phyloP scores from a whole-genome alignment of 176 grass and related monocot genomes.

The Rhynchospora pubera region DNA sequence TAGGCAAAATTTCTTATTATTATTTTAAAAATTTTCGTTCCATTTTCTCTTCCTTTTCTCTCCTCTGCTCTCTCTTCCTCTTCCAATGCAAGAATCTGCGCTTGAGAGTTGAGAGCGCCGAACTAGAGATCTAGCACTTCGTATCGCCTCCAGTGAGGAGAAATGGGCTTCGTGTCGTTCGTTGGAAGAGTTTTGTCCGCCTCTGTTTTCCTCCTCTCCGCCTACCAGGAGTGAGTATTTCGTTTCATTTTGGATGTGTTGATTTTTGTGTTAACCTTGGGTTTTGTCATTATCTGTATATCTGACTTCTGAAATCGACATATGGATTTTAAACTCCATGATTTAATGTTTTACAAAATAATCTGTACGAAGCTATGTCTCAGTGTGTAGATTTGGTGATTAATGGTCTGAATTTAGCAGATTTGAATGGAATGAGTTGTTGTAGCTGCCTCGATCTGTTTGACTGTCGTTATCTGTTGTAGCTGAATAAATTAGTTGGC shows the following conservation, averaged over 20 bases:
- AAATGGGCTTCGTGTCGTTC: constrained; percentile 86
- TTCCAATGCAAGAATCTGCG: background rate
- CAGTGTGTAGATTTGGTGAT: constrained; percentile 1
- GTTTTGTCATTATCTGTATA: background rate
- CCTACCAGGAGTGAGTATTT: constrained; percentile 76
- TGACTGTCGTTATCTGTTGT: background rate
- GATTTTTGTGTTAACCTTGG: background rate
- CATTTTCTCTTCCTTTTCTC: background rate
- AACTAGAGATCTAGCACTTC: background rate
- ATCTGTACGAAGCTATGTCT: background rate
- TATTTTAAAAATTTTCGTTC: too few relatives aligned
- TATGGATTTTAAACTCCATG: background rate
- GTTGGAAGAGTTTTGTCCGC: constrained; percentile 73
- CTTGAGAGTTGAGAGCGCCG: background rate
- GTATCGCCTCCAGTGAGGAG: background rate
- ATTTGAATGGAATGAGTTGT: background rate
- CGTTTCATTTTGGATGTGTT: background rate
- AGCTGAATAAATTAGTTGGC: too few relatives aligned
- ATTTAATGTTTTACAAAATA: background rate
- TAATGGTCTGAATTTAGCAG: background rate
- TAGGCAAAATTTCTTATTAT: too few relatives aligned
- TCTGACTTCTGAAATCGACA: background rate
- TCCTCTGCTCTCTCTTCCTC: background rate
- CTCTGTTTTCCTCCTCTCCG: constrained; percentile 72
- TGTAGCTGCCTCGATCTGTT: background rate